Percentiles rank a stretch among this genome's conserved stretches.
These are phyloP conservation scores for Lactarius pseudohatsudake DNA, from an alignment of 768 basidiomycete species.

Conservation along the genomic window DNA sequence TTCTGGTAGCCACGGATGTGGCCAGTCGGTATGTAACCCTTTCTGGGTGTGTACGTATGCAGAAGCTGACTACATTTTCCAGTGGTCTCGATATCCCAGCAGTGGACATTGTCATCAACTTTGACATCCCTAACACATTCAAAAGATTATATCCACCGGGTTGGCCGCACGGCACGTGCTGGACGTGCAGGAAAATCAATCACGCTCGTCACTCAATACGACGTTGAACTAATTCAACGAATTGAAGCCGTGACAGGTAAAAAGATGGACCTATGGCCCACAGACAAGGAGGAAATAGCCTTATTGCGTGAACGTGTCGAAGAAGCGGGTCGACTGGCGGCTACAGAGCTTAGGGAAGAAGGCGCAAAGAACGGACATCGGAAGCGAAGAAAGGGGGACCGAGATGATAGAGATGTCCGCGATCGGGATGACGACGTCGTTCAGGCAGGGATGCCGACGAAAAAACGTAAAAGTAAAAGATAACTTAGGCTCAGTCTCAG, in stretches of 20 bases:
- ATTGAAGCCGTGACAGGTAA: slow-evolving; percentile 92
- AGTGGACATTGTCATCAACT: slow-evolving; percentile 97
- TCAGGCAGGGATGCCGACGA: slow-evolving; percentile 82
- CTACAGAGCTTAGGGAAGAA: slow-evolving; percentile 79
- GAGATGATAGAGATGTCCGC: slow-evolving; percentile 63
- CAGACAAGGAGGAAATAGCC: slow-evolving; percentile 85
- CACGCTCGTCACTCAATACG: slow-evolving; percentile 98
- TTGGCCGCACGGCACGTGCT: slow-evolving; percentile 95
- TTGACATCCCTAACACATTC: slow-evolving; percentile 97
- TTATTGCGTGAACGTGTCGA: slow-evolving; percentile 85
- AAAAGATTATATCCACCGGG: slow-evolving; percentile 98
- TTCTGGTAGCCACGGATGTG: slow-evolving; percentile 95
- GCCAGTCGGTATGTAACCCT: slow-evolving; percentile 71
- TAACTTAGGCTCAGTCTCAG: slow-evolving; percentile 26
- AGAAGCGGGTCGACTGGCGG: slow-evolving; percentile 77
- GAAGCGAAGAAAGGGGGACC: slow-evolving; percentile 50
- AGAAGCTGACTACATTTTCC: slow-evolving; percentile 5
- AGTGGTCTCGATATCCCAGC: slow-evolving; percentile 95
- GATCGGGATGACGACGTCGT: slow-evolving; percentile 93
- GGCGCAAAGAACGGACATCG: slow-evolving; percentile 49
- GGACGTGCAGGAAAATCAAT: slow-evolving; percentile 97
- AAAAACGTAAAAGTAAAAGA: slow-evolving; percentile 55
- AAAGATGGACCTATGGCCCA: slow-evolving; percentile 86
- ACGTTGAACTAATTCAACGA: slow-evolving; percentile 92
- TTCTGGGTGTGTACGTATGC: not conserved